Conservation (phyloP, 208 protist genomes). For the Wallacemonas collosoma region DNA sequence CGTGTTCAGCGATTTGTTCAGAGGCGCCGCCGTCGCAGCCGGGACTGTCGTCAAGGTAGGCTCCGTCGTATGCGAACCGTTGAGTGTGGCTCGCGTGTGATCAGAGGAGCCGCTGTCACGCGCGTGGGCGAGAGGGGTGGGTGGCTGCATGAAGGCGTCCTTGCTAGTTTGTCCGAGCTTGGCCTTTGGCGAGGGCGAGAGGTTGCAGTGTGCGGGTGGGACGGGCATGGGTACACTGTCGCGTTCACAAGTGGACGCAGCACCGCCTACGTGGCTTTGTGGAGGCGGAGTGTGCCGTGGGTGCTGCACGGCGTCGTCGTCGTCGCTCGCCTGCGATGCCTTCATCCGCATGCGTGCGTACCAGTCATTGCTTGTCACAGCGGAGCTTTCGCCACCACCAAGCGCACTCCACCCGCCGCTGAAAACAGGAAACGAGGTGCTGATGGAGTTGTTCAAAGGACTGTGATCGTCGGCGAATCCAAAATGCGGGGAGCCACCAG, state of each 20-base stretch:
- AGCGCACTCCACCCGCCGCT: slow-evolving; percentile 41
- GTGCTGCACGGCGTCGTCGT: slow-evolving; percentile 25
- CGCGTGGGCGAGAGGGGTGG: not conserved
- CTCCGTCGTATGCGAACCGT: not conserved
- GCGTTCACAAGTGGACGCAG: not conserved
- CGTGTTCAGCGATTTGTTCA: not conserved
- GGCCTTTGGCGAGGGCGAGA: slow-evolving; percentile 12
- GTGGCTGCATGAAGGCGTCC: not conserved
- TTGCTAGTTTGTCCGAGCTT: slow-evolving; percentile 7
- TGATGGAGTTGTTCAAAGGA: slow-evolving; percentile 10
- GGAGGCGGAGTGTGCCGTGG: not conserved
- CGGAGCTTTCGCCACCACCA: slow-evolving; percentile 29
- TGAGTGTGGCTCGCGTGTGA: not conserved
- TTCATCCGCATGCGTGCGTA: slow-evolving; percentile 62
- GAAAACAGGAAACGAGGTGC: slow-evolving; percentile 1
- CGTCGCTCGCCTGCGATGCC: slow-evolving; percentile 18
- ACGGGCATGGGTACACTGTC: not conserved
- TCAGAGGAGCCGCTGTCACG: not conserved
- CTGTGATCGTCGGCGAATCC: not conserved
- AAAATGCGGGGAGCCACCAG: not conserved
- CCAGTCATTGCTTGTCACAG: slow-evolving; percentile 53
- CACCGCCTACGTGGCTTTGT: not conserved
- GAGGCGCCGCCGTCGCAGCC: not conserved
- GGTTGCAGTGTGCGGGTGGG: not conserved
- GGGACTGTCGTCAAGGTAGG: not conserved